Evolutionary conservation across 768 basidiomycete genomes (phyloP), one percentile per base, ranked within the genome.

Genomic region (Kwoniella mangroviensis): DNA sequence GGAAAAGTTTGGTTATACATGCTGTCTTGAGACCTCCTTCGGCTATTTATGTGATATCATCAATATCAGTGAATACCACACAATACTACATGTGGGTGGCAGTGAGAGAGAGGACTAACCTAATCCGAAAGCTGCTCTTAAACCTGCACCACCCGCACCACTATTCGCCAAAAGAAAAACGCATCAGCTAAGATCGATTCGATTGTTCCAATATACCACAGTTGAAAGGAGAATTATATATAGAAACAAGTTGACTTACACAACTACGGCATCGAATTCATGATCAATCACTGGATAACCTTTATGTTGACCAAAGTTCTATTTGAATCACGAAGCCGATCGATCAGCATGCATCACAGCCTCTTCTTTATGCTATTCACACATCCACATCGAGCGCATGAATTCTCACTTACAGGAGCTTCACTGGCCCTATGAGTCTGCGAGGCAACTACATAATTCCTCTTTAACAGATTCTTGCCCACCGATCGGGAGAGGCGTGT

Each of bases 1-100:
- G 97, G 87, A 98, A 98, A 19, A 99, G 88, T 85, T 98, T 98
- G 75, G 96, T 98, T 84, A 98, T 98, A 82, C 97, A 99, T 21
- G 97, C 97, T 19, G 97, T 98, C 81, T 98, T 98, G 85, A 98
- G 91, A 65, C 97, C 97, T 72, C 93, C 93, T 85, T 98, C 95
- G 67, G 97, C 97, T 74, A 64, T 61, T 52, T 53, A 54, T 56
- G 3, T 17, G 3, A 43, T 34, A 43, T n/a, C 45, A 24, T 53
- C n/a, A 63, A 51, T 15, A 51, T 5, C 15, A 51, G 49, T 51
- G 5, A 51, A 5, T 51, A 69, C 67, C 15, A 65, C 58, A 34
- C 41, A 58, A 69, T 66, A 49, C 17, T 21, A 26, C 19, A 42
- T 2, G 5, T 21, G 26, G 51, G 4, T 24, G 34, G 9, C 1